These are phyloP conservation scores for Lactarius evosmus DNA, from an alignment of 768 basidiomycete genomes.

Conservation along the genomic window DNA sequence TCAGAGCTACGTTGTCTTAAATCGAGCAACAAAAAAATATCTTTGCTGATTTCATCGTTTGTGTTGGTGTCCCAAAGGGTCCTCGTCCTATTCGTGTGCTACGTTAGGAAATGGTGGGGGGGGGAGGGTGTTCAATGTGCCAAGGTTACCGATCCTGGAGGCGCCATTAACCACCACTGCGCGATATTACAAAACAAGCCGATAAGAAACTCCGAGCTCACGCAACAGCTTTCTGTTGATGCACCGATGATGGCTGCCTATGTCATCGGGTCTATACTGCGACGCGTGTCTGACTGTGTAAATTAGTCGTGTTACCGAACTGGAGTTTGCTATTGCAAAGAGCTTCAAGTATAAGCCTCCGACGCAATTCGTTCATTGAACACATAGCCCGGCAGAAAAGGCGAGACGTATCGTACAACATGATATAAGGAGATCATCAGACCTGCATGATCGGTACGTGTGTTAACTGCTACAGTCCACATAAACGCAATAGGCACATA, in stretches of 20 bases:
- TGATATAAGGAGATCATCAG: constrained; percentile 8
- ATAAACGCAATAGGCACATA: constrained; percentile 1
- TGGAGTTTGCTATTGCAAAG: neutral
- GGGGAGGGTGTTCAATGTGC: neutral
- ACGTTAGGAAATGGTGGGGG: neutral
- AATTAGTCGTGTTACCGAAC: neutral
- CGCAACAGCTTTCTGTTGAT: neutral
- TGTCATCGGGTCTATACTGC: neutral
- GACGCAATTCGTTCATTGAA: constrained; percentile 1
- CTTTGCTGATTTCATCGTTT: neutral
- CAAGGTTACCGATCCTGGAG: neutral
- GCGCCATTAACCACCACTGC: neutral
- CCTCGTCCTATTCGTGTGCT: neutral
- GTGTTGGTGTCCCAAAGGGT: neutral
- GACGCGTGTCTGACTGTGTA: constrained; percentile 4
- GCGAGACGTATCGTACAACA: constrained; percentile 19
- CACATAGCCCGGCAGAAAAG: neutral
- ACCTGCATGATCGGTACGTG: constrained; percentile 15
- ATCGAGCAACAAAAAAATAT: neutral
- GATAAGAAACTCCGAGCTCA: constrained; percentile 9
- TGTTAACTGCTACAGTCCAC: neutral
- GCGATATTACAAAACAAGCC: neutral
- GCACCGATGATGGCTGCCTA: neutral
- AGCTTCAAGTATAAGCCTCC: neutral
- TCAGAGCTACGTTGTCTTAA: neutral